Conservation (phyloP, 306 rosid species). For the Lotus japonicus region DNA sequence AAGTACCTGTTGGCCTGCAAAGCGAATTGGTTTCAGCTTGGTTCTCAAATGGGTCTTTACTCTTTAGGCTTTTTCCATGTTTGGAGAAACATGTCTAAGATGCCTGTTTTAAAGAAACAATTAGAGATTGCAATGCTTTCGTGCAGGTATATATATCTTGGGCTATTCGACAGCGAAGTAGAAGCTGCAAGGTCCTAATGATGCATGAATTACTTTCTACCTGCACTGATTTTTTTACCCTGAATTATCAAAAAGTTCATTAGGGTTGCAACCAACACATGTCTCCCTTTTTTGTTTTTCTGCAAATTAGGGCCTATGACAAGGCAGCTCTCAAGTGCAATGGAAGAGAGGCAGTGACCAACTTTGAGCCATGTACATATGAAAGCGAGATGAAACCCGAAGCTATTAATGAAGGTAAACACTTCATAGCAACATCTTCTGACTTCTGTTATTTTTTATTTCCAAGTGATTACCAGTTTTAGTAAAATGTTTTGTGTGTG, state of each 20-base stretch:
- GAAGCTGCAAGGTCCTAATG: slow-evolving; percentile 99
- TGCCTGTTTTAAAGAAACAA: slow-evolving; percentile 57
- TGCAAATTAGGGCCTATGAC: slow-evolving; percentile 96
- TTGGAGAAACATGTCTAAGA: slow-evolving; percentile 51
- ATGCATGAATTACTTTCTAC: slow-evolving; percentile 81
- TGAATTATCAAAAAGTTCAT: slow-evolving; percentile 68
- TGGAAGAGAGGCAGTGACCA: slow-evolving; percentile 96
- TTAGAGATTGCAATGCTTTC: slow-evolving; percentile 89
- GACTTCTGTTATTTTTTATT: not conserved
- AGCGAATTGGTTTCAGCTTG: slow-evolving; percentile 32
- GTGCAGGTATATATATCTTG: slow-evolving; percentile 99
- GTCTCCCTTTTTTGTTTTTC: slow-evolving; percentile 79
- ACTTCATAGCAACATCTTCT: not conserved
- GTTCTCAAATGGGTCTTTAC: slow-evolving; percentile 35
- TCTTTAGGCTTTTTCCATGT: slow-evolving; percentile 36
- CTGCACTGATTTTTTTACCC: slow-evolving; percentile 65
- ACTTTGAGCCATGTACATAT: slow-evolving; percentile 83
- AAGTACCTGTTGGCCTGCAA: slow-evolving; percentile 28
- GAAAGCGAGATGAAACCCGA: slow-evolving; percentile 57
- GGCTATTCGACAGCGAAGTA: slow-evolving; percentile 99
- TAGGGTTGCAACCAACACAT: slow-evolving; percentile 63
- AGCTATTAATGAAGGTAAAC: slow-evolving; percentile 61
- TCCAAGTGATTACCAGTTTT: not conserved
- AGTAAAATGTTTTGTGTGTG: not conserved
- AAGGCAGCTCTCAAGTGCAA: slow-evolving; percentile 95